A percentile compares a stretch with the other conserved stretches of the same genome.
Conservation (phyloP, 208 protist genomes). For the Balamuthia mandrillaris region DNA sequence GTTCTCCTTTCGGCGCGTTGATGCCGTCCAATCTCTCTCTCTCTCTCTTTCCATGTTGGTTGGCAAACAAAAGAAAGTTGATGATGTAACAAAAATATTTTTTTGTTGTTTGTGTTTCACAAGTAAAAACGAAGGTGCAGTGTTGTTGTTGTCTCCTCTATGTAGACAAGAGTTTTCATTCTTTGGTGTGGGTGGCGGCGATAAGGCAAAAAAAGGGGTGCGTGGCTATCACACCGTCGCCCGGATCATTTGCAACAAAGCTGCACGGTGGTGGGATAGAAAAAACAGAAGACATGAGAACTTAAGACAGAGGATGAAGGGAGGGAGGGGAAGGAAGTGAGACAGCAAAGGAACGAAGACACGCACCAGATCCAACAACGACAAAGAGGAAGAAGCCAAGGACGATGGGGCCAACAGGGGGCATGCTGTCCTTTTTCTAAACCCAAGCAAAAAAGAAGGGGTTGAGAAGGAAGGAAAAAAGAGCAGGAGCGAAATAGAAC, state of each 20-base stretch:
- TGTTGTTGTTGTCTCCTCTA: neutral
- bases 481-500: neutral
- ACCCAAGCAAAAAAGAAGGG: neutral
- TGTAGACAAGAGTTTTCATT: too few species aligned
- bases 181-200: too few species aligned
- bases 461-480: neutral
- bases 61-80: neutral
- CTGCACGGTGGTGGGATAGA: neutral
- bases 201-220: too few species aligned
- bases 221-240: neutral
- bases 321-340: neutral
- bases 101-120: neutral
- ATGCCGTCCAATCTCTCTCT: neutral
- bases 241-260: conserved; percentile 12
- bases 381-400: conserved; percentile 39
- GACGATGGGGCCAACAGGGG: conserved; percentile 30
- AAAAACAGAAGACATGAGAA: neutral
- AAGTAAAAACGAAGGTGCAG: neutral
- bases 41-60: neutral
- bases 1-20: too few species aligned
- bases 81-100: neutral
- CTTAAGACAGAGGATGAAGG: neutral
- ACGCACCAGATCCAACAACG: conserved; percentile 26
- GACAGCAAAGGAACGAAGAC: neutral
- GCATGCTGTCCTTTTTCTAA: conserved; percentile 4